Evolutionary conservation across 768 basidiomycete genomes (phyloP), one percentile per base, ranked within the genome.

Genomic region (Amanita pseudoporphyria): DNA sequence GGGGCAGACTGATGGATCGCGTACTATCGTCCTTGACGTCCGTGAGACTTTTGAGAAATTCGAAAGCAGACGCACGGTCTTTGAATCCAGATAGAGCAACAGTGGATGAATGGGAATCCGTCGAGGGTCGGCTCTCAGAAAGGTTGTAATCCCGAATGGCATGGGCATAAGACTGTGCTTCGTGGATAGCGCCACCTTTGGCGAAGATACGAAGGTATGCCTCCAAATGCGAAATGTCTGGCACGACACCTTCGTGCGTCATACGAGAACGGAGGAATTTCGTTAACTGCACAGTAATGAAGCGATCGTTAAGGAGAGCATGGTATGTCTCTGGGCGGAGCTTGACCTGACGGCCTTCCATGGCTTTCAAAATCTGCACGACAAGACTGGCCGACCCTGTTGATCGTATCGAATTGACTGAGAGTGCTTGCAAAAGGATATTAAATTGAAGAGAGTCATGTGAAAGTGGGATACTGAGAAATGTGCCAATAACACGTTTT

Each of bases 381-480:
- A 71, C 69, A 16, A 67, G 62, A 10, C 67, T 61, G 1, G 75
- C 67, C 1, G 61, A 66, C 6, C 72, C 66, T 0, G 61, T 58
- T 1, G 74, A 72, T 13, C 65, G 60, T 3, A 67, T 64, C 12
- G 71, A 69, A 40, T 68, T 63, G 45, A 57, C 56, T 0, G 79
- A 68, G 21, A 82, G 61, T 4, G 77, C 72, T 44, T 71, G 69
- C 16, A 82, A 70, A 42, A 82, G 62, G 45, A 73, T 66, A 55
- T 82, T 82, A 65, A 74, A 80, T 47, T 72, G 63, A 22, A 67
- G 55, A 50, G 45, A 39, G 32, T 52, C 47, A 19, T 68, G 45
- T 35, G 63, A 58, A 30, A 70, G 49, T 13, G 60, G 57, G 3
- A 67, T 64, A 26, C 52, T 53, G 19, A 77, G 62, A 52, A 79